Base-by-base conservation (phyloP, 1,284 basidiomycete species). In the Ceratobasidium sp. region DNA sequence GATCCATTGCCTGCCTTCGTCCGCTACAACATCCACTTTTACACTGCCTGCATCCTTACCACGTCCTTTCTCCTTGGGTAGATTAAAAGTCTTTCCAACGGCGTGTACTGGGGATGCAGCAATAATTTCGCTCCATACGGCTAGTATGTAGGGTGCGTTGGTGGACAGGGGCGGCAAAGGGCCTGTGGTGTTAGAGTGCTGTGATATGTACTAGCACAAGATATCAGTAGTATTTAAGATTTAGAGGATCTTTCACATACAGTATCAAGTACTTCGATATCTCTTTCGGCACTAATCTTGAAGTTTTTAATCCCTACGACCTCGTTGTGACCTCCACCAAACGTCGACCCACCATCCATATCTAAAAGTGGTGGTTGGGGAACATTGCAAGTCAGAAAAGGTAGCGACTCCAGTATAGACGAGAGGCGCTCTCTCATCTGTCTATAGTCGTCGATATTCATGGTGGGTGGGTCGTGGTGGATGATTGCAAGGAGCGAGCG, bases 21-120 rank as follows among this genome's bases (percentile, higher is more conserved):
- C 89, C 1, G 92, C 91, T 33, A 96, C 90, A 5, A 96, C 88
- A 82, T 96, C 95, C 0, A 96, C 91, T 81, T 93, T 94, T n/a
- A 90, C 87, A 9, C 77, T 76, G 10, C 64, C 68, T 0, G 87
- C 87, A 6, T 86, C 82, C n/a, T 85, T 80, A 50, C 80, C 80
- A 85, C 87, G 68, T 82, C 82, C 57, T 48, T 76, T 69, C 81
- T 77, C 73, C 69, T 57, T 79, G 73, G 38, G 74, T 1, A 80
- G 28, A 20, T 64, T 77, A 66, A 90, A 91, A 42, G 87, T 86
- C 78, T 88, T 89, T 83, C 91, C 90, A 38, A 96, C 85, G 0
- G 89, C 88, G 0, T 89, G 84, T 13, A 94, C 85, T 0, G 91
- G 91, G 0, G 86, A 86, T 2, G 92, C 91, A 77, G 88, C 87